A percentile compares a stretch with the other conserved stretches of the same genome.
Conservation (phyloP, 768 basidiomycete genomes). For the Kwoniella dejecticola region DNA sequence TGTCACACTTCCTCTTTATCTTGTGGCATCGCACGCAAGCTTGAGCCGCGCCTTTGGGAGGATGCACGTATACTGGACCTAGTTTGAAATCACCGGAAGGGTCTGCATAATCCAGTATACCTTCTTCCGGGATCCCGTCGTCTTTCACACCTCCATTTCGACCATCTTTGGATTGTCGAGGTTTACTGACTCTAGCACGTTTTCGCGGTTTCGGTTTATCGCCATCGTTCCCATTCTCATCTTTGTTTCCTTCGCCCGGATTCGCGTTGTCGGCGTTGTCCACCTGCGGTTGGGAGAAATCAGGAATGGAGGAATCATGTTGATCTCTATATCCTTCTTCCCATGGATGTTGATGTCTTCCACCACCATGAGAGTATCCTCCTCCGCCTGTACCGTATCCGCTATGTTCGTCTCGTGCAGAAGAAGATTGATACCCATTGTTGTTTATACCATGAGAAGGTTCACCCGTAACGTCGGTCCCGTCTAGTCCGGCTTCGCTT, state of each 20-base stretch:
- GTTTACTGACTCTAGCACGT: slow-evolving; percentile 22
- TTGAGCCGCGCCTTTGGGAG: slow-evolving; percentile 38
- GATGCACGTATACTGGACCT: slow-evolving; percentile 45
- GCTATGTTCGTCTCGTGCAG: slow-evolving; percentile 17
- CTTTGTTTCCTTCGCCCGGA: neutral
- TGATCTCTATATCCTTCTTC: slow-evolving; percentile 32
- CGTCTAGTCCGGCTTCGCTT: slow-evolving; percentile 3
- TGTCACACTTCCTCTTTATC: slow-evolving; percentile 49
- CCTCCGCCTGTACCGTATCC: neutral
- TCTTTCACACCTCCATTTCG: slow-evolving; percentile 11
- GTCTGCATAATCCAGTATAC: slow-evolving; percentile 36
- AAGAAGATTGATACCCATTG: slow-evolving; percentile 21
- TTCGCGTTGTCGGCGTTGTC: neutral
- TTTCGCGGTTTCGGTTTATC: slow-evolving; percentile 26
- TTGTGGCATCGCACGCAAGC: slow-evolving; percentile 48
- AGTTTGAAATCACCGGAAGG: slow-evolving; percentile 33
- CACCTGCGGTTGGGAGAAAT: neutral
- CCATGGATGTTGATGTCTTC: slow-evolving; percentile 26
- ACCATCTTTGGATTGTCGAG: slow-evolving; percentile 21
- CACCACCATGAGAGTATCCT: neutral
- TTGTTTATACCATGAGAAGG: neutral
- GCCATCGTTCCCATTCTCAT: neutral
- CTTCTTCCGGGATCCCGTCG: slow-evolving; percentile 20
- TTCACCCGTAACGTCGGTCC: neutral
- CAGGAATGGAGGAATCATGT: neutral